Percentiles rank a stretch among this genome's conserved stretches.
phyloP scores from a whole-genome alignment of 495 filamentous ascomycete species.

The Schizothecium vesticola region DNA sequence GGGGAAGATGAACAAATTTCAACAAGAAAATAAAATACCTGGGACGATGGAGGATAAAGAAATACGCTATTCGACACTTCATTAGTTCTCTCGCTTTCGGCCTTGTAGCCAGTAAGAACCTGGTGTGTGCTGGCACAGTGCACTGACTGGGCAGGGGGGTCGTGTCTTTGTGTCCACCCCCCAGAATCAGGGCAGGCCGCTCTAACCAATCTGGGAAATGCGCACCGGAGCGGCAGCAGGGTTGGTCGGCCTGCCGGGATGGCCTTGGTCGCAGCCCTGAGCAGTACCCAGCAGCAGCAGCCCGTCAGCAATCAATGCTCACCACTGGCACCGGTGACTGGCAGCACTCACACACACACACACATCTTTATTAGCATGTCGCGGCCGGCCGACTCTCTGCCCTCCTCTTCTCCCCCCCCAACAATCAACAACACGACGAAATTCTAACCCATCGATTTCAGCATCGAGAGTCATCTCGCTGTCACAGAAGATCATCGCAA shows the following conservation, averaged over 20 bases:
- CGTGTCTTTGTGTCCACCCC: slow-evolving; percentile 5
- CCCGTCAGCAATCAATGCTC: background rate
- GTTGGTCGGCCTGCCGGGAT: background rate
- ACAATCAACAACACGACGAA: slow-evolving; percentile 44
- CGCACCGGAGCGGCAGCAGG: background rate
- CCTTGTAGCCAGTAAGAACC: slow-evolving; percentile 3
- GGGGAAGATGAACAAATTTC: background rate
- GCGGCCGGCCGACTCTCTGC: slow-evolving; percentile 16
- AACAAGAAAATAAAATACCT: background rate
- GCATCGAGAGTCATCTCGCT: slow-evolving; percentile 44
- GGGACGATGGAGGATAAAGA: background rate
- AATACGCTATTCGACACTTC: background rate
- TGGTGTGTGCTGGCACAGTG: slow-evolving; percentile 4
- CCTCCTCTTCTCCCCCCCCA: slow-evolving; percentile 30
- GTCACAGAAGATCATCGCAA: slow-evolving; percentile 52
- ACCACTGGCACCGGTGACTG: background rate
- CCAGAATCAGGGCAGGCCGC: slow-evolving; percentile 4
- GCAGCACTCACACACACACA: slow-evolving; percentile 5
- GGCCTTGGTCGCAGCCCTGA: background rate
- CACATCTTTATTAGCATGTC: slow-evolving; percentile 20
- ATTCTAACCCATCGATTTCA: slow-evolving; percentile 35
- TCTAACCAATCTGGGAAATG: slow-evolving; percentile 2
- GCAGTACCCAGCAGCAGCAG: background rate
- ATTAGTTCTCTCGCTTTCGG: background rate
- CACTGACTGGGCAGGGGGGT: background rate